Conservation (phyloP, 345 rosid genomes). For the Anastatica hierochuntica region DNA sequence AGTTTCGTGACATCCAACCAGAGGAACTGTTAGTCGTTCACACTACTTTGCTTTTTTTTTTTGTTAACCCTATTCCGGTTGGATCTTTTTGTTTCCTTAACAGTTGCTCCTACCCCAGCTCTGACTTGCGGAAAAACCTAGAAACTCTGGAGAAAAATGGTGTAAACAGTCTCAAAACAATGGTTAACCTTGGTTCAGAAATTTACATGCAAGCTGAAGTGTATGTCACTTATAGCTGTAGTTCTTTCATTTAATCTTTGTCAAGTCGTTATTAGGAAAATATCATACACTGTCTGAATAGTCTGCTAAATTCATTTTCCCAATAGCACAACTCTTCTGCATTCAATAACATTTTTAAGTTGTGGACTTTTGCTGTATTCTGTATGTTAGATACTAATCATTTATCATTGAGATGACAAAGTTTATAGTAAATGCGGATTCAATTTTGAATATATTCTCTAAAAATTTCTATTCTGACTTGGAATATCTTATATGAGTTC, state of each 20-base stretch:
- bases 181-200: constrained; percentile 95
- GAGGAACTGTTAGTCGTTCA: constrained; percentile 1
- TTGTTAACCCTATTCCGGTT: not conserved
- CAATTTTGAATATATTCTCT: no score
- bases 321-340: not conserved
- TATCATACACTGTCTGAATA: not conserved
- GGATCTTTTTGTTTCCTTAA: constrained; percentile 9
- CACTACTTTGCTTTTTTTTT: not conserved
- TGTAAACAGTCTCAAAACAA: constrained; percentile 72
- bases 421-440: not conserved
- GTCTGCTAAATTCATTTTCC: not conserved
- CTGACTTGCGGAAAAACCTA: constrained; percentile 62
- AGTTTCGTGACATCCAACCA: not conserved
- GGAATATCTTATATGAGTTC: constrained; percentile 13
- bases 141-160: constrained; percentile 67
- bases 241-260: not conserved
- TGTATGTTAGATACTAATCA: constrained; percentile 9
- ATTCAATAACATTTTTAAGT: not conserved
- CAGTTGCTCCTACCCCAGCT: constrained; percentile 35
- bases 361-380: not conserved
- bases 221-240: constrained; percentile 35
- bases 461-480: no score
- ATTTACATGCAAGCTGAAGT: constrained; percentile 93
- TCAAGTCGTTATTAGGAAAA: not conserved
- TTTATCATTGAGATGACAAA: not conserved